phyloP scores from a whole-genome alignment of 2,329 filamentous ascomycete species.

The Phialocephala subalpina region DNA sequence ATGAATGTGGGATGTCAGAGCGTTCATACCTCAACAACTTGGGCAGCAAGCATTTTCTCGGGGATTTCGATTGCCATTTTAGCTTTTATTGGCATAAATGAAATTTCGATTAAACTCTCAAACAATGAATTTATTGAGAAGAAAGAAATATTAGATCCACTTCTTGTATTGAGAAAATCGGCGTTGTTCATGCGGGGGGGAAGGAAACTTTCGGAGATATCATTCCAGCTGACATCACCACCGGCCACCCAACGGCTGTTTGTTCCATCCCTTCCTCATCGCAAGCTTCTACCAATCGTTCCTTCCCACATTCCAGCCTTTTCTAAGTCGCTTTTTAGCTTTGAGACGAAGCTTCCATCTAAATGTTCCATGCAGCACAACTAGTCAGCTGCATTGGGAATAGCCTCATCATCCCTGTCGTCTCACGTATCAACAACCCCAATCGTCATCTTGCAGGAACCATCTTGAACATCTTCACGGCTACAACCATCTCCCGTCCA shows the following conservation, averaged over 20 bases:
- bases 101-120: too few relatives aligned
- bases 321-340: background rate
- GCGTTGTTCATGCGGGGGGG: background rate
- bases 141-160: too few relatives aligned
- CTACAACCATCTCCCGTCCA: background rate
- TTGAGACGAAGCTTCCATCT: background rate
- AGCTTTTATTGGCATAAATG: background rate
- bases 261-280: background rate
- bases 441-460: background rate
- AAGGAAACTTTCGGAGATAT: background rate
- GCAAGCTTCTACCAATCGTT: background rate
- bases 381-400: background rate
- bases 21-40: conserved; percentile 52
- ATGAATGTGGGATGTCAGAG: background rate
- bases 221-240: background rate
- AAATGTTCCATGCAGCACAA: background rate
- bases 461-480: background rate
- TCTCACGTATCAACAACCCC: background rate
- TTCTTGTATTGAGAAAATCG: too few relatives aligned
- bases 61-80: conserved; percentile 44
- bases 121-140: background rate
- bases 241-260: background rate
- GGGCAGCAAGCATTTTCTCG: conserved; percentile 55
- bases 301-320: background rate
- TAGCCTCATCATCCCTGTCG: background rate